Evolutionary conservation across 2,329 filamentous ascomycete genomes (phyloP), one percentile per base, ranked within the genome.

Genomic region (Hymenoscyphus fraxineus): DNA sequence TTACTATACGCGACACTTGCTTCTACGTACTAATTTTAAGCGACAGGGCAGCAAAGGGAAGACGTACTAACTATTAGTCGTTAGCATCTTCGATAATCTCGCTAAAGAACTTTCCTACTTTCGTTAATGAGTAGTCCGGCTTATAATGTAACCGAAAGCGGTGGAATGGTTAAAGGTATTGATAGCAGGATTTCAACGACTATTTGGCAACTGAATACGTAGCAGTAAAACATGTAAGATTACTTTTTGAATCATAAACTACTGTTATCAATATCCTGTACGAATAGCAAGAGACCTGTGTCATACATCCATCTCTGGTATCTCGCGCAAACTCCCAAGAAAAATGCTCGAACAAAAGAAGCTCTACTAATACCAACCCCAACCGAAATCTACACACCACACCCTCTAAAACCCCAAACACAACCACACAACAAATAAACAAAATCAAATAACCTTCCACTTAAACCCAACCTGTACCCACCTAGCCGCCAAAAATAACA

Each of bases 401-500:
- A 6, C 15, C 44, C 19, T 19, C 19, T n/a, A 22, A 22, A 5
- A 6, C 6, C 10, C 19, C 19, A 47, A n/a, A 2, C 44, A 1
- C 5, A n/a, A 19, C 1, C n/a, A 6, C 44, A 3, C 44, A 9
- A 10, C n/a, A 22, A 51, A 19, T 4, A 27, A 27, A 27, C 27
- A 27, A 27, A 3, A 9, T 10, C 19, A 74, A 54, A 74, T 73
- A 39, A 70, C 55, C 61, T 71, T 72, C 40, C 67, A 22, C 60
- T 70, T 69, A 15, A 69, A 73, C 5, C 72, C 71, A 60, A 63
- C 65, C 59, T 74, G 73, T 19, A 71, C 67, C 56, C 77, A 69
- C 62, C 80, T 72, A 59, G 77, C 73, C 15, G 71, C 68, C 6
- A 79, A 58, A 66, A 78, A 81, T 13, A 77, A 65, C 5, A 73